These are phyloP conservation scores for Lodderomyces pseudojiufengensis DNA, from an alignment of 1,139 yeast genomes.

Conservation along the genomic window DNA sequence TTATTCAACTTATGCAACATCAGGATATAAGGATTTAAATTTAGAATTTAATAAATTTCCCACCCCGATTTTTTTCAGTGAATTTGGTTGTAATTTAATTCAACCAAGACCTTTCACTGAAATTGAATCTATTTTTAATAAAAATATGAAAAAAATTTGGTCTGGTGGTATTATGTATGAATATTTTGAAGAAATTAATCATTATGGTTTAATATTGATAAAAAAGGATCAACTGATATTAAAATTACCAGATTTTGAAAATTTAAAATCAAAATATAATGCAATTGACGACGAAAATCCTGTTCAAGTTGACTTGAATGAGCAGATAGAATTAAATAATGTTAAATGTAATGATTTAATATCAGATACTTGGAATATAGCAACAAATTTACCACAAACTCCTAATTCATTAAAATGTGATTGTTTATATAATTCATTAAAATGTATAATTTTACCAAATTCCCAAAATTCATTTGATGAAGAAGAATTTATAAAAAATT, in stretches of 20 bases:
- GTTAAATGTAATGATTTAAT: neutral
- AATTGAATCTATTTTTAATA: slow-evolving; percentile 35
- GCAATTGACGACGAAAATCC: slow-evolving; percentile 28
- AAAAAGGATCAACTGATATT: slow-evolving; percentile 27
- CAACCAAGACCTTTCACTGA: slow-evolving; percentile 58
- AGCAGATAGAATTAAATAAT: slow-evolving; percentile 5
- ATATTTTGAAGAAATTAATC: slow-evolving; percentile 34
- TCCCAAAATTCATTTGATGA: slow-evolving; percentile 24
- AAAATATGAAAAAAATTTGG: slow-evolving; percentile 37
- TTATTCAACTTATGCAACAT: slow-evolving; percentile 50
- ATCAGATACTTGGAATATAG: slow-evolving; percentile 37
- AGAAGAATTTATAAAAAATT: slow-evolving; percentile 35
- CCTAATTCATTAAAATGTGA: slow-evolving; percentile 56
- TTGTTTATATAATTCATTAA: slow-evolving; percentile 48
- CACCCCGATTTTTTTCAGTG: slow-evolving; percentile 59
- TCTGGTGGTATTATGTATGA: slow-evolving; percentile 42
- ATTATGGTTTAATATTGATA: slow-evolving; percentile 33
- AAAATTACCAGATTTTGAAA: slow-evolving; percentile 42
- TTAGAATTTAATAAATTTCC: slow-evolving; percentile 43
- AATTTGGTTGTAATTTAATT: slow-evolving; percentile 55
- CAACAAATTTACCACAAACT: slow-evolving; percentile 45
- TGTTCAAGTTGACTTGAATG: slow-evolving; percentile 7
- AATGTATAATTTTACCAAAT: slow-evolving; percentile 44
- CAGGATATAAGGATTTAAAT: slow-evolving; percentile 57
- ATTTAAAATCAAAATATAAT: slow-evolving; percentile 29